phyloP scores from a whole-genome alignment of 345 rosid genomes.

The Capsella bursapastoris region DNA sequence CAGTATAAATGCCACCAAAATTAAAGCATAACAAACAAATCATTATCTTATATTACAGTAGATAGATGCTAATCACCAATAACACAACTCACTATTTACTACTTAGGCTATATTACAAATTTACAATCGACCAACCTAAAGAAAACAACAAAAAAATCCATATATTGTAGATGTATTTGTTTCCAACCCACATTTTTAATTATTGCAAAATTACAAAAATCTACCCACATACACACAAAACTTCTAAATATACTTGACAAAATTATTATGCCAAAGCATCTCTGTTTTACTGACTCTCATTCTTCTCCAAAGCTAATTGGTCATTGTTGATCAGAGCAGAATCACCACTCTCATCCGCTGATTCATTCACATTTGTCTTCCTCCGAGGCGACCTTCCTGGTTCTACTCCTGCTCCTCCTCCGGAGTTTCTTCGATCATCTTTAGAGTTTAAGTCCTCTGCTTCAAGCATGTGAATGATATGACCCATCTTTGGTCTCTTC shows the following conservation, averaged over 20 bases:
- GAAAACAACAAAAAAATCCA: not conserved
- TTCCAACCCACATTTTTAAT: constrained; percentile 19
- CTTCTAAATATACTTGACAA: constrained; percentile 25
- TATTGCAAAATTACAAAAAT: constrained; percentile 29
- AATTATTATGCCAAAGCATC: constrained; percentile 30
- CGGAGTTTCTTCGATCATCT: constrained; percentile 41
- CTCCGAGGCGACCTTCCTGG: constrained; percentile 46
- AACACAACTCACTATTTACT: constrained; percentile 12
- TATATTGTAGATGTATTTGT: not conserved
- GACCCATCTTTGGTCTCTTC: constrained; percentile 96
- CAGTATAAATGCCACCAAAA: too few species aligned
- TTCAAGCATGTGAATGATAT: constrained; percentile 96
- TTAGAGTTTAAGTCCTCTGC: constrained; percentile 73
- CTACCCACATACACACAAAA: constrained; percentile 28
- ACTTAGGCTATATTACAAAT: not conserved
- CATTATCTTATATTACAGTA: too few species aligned
- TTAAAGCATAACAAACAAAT: too few species aligned
- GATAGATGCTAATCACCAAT: not conserved
- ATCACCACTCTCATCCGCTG: constrained; percentile 77
- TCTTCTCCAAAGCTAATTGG: constrained; percentile 44
- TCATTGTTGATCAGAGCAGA: constrained; percentile 50
- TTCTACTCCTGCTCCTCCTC: constrained; percentile 53
- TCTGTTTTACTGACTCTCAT: constrained; percentile 20
- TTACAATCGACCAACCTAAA: constrained; percentile 18
- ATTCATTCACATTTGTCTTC: constrained; percentile 60